Percentiles rank a stretch among this genome's conserved stretches.
phyloP scores from a whole-genome alignment of 2,329 filamentous ascomycete species.

The Colletotrichum lupini region DNA sequence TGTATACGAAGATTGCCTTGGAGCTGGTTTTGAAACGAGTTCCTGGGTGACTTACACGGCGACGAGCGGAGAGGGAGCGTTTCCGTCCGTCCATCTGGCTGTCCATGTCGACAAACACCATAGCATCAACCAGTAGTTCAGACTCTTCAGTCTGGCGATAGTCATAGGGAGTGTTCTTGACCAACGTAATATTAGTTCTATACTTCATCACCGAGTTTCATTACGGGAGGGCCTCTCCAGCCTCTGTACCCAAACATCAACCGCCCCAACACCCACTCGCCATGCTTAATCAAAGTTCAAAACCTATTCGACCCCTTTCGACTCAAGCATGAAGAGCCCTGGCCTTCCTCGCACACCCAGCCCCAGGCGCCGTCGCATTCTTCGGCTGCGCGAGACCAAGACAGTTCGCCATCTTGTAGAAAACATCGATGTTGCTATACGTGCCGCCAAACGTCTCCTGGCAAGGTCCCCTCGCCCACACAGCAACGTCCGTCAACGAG shows the following conservation, averaged over 20 bases:
- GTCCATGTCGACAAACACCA: neutral
- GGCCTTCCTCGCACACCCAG: neutral
- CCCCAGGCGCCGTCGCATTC: constrained; percentile 16
- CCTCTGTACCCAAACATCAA: neutral
- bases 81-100: neutral
- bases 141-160: neutral
- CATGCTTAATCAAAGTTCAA: constrained; percentile 6
- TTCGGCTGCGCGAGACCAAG: constrained; percentile 61
- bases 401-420: constrained; percentile 78
- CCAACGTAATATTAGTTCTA: neutral
- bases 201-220: neutral
- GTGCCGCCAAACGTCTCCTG: constrained; percentile 80
- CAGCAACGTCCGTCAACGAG: constrained; percentile 80
- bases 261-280: constrained; percentile 6
- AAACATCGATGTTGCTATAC: constrained; percentile 78
- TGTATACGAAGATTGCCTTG: too few relatives aligned
- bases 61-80: neutral
- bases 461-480: constrained; percentile 83
- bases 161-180: neutral
- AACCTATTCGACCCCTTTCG: neutral
- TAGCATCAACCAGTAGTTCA: neutral
- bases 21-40: too few relatives aligned
- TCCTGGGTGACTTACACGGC: too few relatives aligned
- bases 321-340: constrained; percentile 7
- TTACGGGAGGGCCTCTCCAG: neutral